Base-by-base conservation (phyloP, 371 early-diverging fungal species). In the Syncephalastrum racemosum region DNA sequence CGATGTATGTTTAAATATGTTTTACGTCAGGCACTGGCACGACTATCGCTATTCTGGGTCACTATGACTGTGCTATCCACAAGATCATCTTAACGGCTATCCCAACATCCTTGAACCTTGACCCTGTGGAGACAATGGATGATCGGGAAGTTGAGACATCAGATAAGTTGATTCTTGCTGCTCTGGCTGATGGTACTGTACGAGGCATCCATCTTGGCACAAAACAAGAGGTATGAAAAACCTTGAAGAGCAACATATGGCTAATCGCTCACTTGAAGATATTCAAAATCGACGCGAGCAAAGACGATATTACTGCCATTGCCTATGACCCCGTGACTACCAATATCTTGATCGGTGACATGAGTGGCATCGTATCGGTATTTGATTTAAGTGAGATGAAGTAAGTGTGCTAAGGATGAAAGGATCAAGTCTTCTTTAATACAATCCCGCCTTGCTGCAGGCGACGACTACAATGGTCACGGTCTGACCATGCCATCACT, bases 181-280 rank as follows among this genome's bases (percentile, higher is more conserved):
- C 75, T 14, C 53, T 75, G n/a, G 71, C 63, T 7, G 67, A 73
- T 45, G 84, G 84, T 8, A 63, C 57, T 39, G 59, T 79, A 15
- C 69, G 68, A 40, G 80, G 78, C 16, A 61, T 83, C 23, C 81
- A 83, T 63, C 59, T 83, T 3, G 73, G 84, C 4, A 76, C 78
- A 6, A 79, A 79, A 19, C 59, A 77, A 45, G 82, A 83, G 75
- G 84, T 80, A 82, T 8, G 12, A 4, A 36, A 13, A 18, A 48
- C 4, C 6, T 8, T 31, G n/a, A 50, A 10, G 19, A 43, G 13
- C 8, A 19, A 2, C 47, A 36, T 13, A 19, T 25, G 3, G 2
- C 22, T 53, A 16, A 46, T 20, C 4, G 7, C 13, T 22, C 22
- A 5, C 8, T 8, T 15, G 23, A 31, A 74, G 71, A 15, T 74